Evolutionary conservation across 257 asterid species (phyloP), one percentile per base, ranked within the genome.

Genomic region (Marsdenia floribunda): DNA sequence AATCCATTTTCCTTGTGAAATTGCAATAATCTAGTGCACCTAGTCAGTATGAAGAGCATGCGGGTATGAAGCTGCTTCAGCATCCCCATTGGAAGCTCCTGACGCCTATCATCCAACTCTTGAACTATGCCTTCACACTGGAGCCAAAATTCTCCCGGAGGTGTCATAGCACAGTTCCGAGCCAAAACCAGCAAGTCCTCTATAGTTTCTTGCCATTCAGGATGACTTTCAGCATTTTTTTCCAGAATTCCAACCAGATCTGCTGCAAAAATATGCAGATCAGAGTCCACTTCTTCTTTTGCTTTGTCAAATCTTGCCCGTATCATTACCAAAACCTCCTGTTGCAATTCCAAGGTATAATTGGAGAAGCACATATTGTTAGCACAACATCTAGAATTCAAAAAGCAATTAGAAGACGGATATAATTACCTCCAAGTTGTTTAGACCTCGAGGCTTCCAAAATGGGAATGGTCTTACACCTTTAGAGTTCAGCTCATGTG

Each of bases 61-160:
- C 98, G 88, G 46, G 99, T 95, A 77, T 95, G 99, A 77, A 95
- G 98, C 85, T 95, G 96, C 86, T 95, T 95, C 78, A 95, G 79
- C 77, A 78, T 81, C 65, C 99, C 99, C 91, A 86, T 82, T 13
- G 96, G 97, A 78, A 95, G 96, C 82, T 95, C 99, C 84, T 95
- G 99, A 70, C 99, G 96, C 72, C 96, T 85, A 79, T 95, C 99
- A 70, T 95, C 99, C 84, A 95, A 78, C 65, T 95, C 99, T 79
- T 95, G 99, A 79, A 95, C 99, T 71, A 92, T 95, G 85, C 99
- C 91, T 86, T 95, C 99, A 83, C 99, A 95, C 75, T 92, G 96
- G 77, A 95, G 94, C 99, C 99, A 95, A 84, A 95, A 95, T 71
- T 95, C 99, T 55, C 96, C 96, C 29, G 99, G 89, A 70, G 96